Base-by-base conservation (phyloP, 208 protist species). In the Acanthamoeba triangularis region DNA sequence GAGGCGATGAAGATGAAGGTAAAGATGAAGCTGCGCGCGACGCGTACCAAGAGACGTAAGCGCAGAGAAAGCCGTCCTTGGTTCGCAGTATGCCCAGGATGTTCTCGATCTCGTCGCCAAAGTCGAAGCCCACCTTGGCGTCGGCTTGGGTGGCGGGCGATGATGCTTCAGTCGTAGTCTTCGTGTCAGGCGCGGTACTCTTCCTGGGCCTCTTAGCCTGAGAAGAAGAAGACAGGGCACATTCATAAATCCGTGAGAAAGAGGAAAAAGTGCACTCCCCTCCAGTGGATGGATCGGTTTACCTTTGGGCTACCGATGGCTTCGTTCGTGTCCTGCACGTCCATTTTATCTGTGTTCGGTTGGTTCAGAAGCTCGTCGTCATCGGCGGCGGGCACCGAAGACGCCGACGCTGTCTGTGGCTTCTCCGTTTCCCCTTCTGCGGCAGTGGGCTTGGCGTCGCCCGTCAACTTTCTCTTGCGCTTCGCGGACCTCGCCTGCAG, bases 71-170 rank as follows among this genome's bases (percentile, higher is more conserved):
- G 16, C 63, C 59, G 28, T 72, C 63, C 23, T 41, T 47, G 4
- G 35, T 54, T 52, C 54, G 4, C 11, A 52, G 35, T 25, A 74
- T 74, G 41, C 85, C 85, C 2, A 92, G 44, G 44, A 92, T 92
- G 63, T 92, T 92, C 59, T 92, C 85, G 13, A 74, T n/a, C 35
- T 92, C 85, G 59, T 92, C 85, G 20, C 85, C 85, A 92, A 59
- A 92, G 28, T 92, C 85, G 18, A 47, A 92, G 11, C 85, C 85
- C 18, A 92, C 63, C 59, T 92, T 67, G 59, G 59, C 37, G 3
- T 80, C 72, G 8, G 7, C 4, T 49, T 69, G 25, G 28, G 8
- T 6, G 44, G 61, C 80, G 44, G 49, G n/a, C 72, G n/a, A 10
- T 8, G 25, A 7, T 35, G 25, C 41, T 35, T 82, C 30, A 2